Percentiles rank a stretch among this genome's conserved stretches.
Conservation (phyloP, 805 yeast genomes). For the Candida pini region DNA sequence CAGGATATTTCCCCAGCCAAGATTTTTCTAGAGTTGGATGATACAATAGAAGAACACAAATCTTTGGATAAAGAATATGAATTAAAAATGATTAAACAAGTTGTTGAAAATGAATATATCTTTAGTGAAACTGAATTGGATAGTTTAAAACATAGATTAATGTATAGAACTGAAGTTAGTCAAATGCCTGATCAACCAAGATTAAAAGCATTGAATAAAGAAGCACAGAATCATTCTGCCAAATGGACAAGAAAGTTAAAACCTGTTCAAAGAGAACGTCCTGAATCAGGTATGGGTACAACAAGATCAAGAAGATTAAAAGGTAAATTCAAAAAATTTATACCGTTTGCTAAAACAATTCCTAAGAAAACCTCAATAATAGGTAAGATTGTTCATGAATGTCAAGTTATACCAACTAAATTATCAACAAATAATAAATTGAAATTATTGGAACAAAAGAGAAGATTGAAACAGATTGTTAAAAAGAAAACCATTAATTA, state of each 20-base stretch:
- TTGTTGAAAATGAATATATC: conserved; percentile 79
- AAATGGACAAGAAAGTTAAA: conserved; percentile 26
- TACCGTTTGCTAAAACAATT: conserved; percentile 83
- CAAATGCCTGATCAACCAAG: conserved; percentile 50
- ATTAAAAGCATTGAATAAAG: conserved; percentile 34
- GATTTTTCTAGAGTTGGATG: conserved; percentile 55
- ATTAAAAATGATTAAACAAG: conserved; percentile 67
- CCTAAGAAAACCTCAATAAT: conserved; percentile 81
- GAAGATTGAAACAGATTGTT: conserved; percentile 24
- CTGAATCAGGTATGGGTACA: conserved; percentile 29
- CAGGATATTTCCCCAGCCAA: conserved; percentile 33
- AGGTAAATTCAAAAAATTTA: conserved; percentile 33
- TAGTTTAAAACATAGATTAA: conserved; percentile 50
- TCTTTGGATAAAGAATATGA: conserved; percentile 83
- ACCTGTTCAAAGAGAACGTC: conserved; percentile 15
- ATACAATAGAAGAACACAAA: conserved; percentile 38
- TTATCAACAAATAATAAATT: conserved; percentile 58
- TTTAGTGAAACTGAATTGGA: conserved; percentile 81
- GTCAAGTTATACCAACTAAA: conserved; percentile 78
- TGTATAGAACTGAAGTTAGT: conserved; percentile 45
- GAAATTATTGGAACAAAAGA: conserved; percentile 47
- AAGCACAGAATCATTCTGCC: conserved; percentile 28
- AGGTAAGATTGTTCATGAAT: conserved; percentile 90
- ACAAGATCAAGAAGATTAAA: conserved; percentile 14
- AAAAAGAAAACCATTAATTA: conserved; percentile 48